These are phyloP conservation scores for Orbilia brochopaga DNA, from an alignment of 2,329 filamentous ascomycete genomes.

Conservation along the genomic window DNA sequence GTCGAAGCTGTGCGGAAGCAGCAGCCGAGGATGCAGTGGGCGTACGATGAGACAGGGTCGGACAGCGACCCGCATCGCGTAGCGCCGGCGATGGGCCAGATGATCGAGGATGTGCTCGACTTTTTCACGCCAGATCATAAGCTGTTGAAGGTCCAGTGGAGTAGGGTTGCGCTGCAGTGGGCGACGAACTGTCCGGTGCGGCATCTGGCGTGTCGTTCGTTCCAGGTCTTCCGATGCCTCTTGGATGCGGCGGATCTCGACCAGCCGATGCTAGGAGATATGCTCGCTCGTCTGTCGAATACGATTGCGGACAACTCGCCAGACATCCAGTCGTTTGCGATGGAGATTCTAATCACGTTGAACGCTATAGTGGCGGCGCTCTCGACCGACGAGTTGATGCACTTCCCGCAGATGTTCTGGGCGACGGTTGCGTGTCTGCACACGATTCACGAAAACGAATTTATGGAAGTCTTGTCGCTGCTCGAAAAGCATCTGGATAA, in stretches of 20 bases:
- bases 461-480: slow-evolving; percentile 89
- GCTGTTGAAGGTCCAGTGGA: slow-evolving; percentile 88
- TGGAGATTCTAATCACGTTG: slow-evolving; percentile 94
- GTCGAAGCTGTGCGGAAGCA: slow-evolving; percentile 89
- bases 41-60: slow-evolving; percentile 86
- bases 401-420: slow-evolving; percentile 98
- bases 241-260: slow-evolving; percentile 76
- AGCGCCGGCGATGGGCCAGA: slow-evolving; percentile 81
- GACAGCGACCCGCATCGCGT: slow-evolving; percentile 79
- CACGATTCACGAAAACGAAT: slow-evolving; percentile 95
- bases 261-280: slow-evolving; percentile 92
- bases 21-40: slow-evolving; percentile 85
- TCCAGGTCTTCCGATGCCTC: slow-evolving; percentile 95
- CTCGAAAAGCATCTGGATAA: slow-evolving; percentile 84
- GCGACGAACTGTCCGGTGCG: slow-evolving; percentile 95
- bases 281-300: slow-evolving; percentile 92
- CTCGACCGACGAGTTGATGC: slow-evolving; percentile 76
- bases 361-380: slow-evolving; percentile 89
- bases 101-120: slow-evolving; percentile 79
- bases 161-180: slow-evolving; percentile 87
- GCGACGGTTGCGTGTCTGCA: slow-evolving; percentile 94
- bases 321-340: slow-evolving; percentile 94
- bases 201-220: slow-evolving; percentile 93
- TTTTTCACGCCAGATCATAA: slow-evolving; percentile 86
- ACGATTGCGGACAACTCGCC: slow-evolving; percentile 86